Base-by-base conservation (phyloP, 176 grass and related monocot genomes). In the Tuctoria greenei region DNA sequence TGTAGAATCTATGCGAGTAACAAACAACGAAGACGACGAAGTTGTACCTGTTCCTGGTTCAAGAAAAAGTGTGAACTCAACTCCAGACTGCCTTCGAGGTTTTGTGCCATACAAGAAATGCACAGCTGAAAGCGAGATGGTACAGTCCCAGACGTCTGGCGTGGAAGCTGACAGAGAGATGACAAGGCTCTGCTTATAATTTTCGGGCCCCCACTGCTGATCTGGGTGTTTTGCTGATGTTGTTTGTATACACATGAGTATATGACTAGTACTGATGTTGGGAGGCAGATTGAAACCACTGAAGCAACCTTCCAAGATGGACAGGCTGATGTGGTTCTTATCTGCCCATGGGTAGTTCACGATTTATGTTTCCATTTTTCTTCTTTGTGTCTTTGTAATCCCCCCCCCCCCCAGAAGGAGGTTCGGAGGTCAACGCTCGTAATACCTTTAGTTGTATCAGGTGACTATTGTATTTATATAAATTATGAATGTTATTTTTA, bases 141-240 rank as follows among this genome's bases (percentile, higher is more conserved):
- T 80, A 34, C 74, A 69, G 35, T 20, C 51, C 21, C 34, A 71
- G 38, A 49, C 3, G 4, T 7, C 24, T 20, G 57, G 25, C 1
- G 76, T 84, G 28, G 89, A 92, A 36, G 72, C 44, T 10, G 91
- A 93, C 72, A 64, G 78, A 37, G 88, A 86, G 61, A 83, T 76
- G 64, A 89, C 88, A 64, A 88, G 84, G 79, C 85, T 97, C 60
- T 93, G 86, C 81, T 69, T 93, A 54, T 93, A 86, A 85, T 21
- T 34, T 51, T 54, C 64, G 16, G 68, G 38, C 28, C 39, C 17
- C 26, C 82, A 64, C 10, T 17, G 44, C 26, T 65, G 54, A 69
- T 47, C 25, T 54, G 31, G 56, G 71, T 86, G 20, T 69, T 50
- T 85, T 68, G 36, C 43, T 84, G 45, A 70, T 70, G 62, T 55